Evolutionary conservation across 2,329 filamentous ascomycete genomes (phyloP).

Genomic region (Fusarium clavum): DNA sequence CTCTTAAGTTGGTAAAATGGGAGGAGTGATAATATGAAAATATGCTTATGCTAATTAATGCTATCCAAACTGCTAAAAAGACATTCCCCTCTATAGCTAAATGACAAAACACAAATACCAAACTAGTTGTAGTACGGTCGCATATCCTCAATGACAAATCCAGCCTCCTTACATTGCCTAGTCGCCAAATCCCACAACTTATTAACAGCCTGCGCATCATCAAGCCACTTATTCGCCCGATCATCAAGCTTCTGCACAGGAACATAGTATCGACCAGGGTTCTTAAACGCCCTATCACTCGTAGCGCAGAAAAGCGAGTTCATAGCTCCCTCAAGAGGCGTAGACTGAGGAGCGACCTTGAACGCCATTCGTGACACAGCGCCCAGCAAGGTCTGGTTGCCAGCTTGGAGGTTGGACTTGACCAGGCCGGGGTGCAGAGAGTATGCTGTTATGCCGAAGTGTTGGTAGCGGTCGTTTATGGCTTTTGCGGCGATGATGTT

Average conservation of each 20-base stretch:
- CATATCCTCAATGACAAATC: constrained; percentile 11
- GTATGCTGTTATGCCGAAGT: constrained; percentile 41
- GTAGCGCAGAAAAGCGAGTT: constrained; percentile 43
- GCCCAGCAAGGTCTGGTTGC: constrained; percentile 30
- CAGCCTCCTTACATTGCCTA: constrained; percentile 15
- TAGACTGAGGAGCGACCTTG: constrained; percentile 24
- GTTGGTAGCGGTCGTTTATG: constrained; percentile 36
- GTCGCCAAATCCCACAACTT: constrained; percentile 27
- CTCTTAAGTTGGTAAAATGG: neutral
- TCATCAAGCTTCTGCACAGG: constrained; percentile 36
- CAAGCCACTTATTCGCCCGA: constrained; percentile 36
- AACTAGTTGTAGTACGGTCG: neutral
- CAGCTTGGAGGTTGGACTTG: constrained; percentile 34
- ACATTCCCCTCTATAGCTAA: neutral
- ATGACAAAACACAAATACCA: neutral
- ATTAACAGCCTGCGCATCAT: constrained; percentile 28
- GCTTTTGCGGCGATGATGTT: constrained; percentile 37
- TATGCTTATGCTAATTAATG: neutral
- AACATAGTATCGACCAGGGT: constrained; percentile 30
- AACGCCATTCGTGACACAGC: constrained; percentile 25
- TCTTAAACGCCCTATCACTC: constrained; percentile 7
- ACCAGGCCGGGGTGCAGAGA: constrained; percentile 43
- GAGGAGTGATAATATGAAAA: neutral
- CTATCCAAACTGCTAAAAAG: neutral
- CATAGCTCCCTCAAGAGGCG: constrained; percentile 36